Evolutionary conservation across 2,329 filamentous ascomycete genomes (phyloP), one percentile per base, ranked within the genome.

Genomic region (Capronia epimyces): DNA sequence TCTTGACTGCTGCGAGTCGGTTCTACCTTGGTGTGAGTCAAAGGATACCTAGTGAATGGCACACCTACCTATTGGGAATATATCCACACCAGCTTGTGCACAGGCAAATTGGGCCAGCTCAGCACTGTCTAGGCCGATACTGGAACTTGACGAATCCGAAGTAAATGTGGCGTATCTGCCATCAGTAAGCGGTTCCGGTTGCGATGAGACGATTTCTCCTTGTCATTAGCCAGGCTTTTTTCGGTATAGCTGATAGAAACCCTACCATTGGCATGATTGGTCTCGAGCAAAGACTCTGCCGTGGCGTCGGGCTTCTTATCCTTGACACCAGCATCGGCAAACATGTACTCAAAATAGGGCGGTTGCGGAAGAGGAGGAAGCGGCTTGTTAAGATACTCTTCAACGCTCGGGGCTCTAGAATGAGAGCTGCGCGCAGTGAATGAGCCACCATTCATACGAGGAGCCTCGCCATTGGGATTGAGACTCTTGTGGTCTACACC

Each of bases 371-470:
- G 46, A 37, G 54, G 40, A 25, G 54, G 54, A 25, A 56, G 50
- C 5, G 54, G 54, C 22, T 56, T 56, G 29, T 56, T 56, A 20
- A 56, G 50, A 46, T 53, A 56, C 6, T 43, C 45, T 21, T 50
- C 44, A 27, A 43, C 10, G 24, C 32, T 32, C 27, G 16, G 44
- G 39, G 40, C 36, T 45, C 45, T 36, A 39, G 27, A 20, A 20
- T 27, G 20, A 3, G 4, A 10, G 24, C 27, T 41, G 7, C 18
- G 32, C 12, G 44, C 25, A 18, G 12, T 40, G 34, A 41, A 13
- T 9, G 48, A 51, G n/a, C 31, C 36, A 29, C 34, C 21, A 29
- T 13, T 25, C 25, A 39, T 47, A 32, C 32, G 10, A 34, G 18
- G 21, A 18, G 29, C 24, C 16, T 21, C 43, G 25, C 21, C 22